Evolutionary conservation across 257 asterid genomes (phyloP).

Genomic region (Fraxinus cuspidata): DNA sequence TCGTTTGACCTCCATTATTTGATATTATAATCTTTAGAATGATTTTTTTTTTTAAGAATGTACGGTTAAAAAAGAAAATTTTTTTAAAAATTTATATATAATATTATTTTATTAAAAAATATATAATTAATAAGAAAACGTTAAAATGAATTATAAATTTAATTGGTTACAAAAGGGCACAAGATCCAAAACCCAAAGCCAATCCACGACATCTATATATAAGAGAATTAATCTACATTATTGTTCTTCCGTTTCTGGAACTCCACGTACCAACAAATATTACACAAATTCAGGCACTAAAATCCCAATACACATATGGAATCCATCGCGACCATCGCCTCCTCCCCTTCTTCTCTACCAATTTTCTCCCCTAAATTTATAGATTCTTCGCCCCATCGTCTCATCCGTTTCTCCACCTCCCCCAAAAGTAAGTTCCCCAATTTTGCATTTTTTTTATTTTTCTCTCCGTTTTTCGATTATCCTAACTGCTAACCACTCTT

Average conservation of each 20-base stretch:
- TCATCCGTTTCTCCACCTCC: conserved; percentile 58
- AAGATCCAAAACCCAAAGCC: too few relatives aligned
- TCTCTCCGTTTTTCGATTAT: neutral
- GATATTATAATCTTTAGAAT: too few relatives aligned
- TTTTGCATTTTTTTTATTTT: neutral
- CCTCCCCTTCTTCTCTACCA: conserved; percentile 46
- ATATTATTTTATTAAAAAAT: too few relatives aligned
- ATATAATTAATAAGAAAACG: too few relatives aligned
- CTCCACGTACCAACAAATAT: neutral
- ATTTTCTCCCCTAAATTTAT: conserved; percentile 48
- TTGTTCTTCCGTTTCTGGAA: neutral
- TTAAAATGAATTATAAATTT: too few relatives aligned
- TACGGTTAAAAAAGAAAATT: too few relatives aligned
- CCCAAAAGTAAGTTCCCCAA: conserved; percentile 46
- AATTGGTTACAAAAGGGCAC: too few relatives aligned
- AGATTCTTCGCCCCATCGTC: conserved; percentile 41
- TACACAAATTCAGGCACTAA: neutral
- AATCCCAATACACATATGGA: conserved; percentile 42
- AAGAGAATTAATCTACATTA: too few relatives aligned
- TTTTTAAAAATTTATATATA: too few relatives aligned
- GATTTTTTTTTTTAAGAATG: too few relatives aligned
- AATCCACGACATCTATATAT: too few relatives aligned
- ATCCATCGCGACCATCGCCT: conserved; percentile 47
- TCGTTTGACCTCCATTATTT: too few relatives aligned
- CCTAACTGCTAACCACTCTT: neutral